phyloP scores from a whole-genome alignment of 768 basidiomycete species.

The Leccinum pellstonianum region DNA sequence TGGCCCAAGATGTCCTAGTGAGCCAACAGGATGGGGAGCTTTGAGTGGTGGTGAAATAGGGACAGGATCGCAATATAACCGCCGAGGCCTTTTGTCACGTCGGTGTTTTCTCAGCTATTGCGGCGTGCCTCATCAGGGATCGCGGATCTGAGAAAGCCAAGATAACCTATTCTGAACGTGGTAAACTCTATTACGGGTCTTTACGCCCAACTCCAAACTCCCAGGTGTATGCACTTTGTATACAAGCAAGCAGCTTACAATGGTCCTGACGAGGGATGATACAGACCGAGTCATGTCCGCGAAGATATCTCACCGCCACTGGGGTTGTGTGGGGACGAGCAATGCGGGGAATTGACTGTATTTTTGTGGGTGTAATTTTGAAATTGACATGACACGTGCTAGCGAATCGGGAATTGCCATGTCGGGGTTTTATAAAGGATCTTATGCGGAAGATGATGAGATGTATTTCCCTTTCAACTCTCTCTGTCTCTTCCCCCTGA shows the following conservation, averaged over 20 bases:
- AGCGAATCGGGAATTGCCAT: slow-evolving; percentile 24
- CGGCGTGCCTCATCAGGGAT: background rate
- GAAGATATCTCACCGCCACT: slow-evolving; percentile 1
- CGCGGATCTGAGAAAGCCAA: slow-evolving; percentile 24
- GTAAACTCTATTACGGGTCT: background rate
- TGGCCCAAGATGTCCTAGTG: background rate
- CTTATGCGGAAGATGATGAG: background rate
- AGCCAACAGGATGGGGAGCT: background rate
- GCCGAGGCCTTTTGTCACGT: background rate
- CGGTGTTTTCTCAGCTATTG: slow-evolving; percentile 2
- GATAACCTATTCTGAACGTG: slow-evolving; percentile 18
- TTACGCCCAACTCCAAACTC: slow-evolving; percentile 13
- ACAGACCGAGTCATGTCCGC: background rate
- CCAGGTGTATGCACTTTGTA: background rate
- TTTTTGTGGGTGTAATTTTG: slow-evolving; percentile 7
- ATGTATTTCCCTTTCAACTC: background rate
- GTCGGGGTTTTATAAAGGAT: slow-evolving; percentile 29
- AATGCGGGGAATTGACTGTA: slow-evolving; percentile 13
- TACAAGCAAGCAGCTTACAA: background rate
- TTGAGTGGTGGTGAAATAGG: background rate
- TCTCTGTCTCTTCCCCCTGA: slow-evolving; percentile 5
- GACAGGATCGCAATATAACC: background rate
- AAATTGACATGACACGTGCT: slow-evolving; percentile 24
- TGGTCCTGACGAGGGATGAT: background rate
- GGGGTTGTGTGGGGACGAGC: background rate